Percentiles rank a stretch among this genome's conserved stretches.
Evolutionary conservation across 352 stramenopile genomes (phyloP).

Genomic region (Lagenidium sp.): DNA sequence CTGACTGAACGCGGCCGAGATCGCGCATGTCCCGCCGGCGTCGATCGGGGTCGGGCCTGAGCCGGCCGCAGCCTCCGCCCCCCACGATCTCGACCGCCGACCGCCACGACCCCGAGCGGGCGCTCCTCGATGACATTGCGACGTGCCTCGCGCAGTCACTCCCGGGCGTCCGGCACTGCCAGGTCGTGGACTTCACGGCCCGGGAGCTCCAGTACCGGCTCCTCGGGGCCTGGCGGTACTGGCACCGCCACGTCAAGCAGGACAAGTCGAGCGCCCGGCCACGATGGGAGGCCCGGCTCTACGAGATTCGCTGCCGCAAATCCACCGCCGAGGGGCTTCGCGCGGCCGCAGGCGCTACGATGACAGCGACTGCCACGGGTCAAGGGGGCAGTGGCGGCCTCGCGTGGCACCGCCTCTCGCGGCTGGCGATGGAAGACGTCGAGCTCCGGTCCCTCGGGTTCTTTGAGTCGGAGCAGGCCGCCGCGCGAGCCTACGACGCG

Average conservation of each 20-base stretch:
- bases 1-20: no score
- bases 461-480: constrained; percentile 51
- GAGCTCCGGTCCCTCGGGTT: constrained; percentile 32
- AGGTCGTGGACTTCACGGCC: constrained; percentile 31
- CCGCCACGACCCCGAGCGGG: no score
- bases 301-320: constrained; percentile 36
- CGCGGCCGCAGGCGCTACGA: no score
- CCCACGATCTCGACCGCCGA: no score
- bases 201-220: constrained; percentile 47
- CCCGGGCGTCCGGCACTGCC: constrained; percentile 1
- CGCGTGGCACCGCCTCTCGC: constrained; percentile 26
- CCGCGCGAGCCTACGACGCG: constrained; percentile 22
- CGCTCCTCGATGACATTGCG: no score
- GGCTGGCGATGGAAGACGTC: constrained; percentile 33
- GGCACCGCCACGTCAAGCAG: constrained; percentile 56
- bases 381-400: no score
- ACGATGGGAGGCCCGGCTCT: constrained; percentile 58
- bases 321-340: constrained; percentile 17
- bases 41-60: no score
- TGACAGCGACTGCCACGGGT: no score
- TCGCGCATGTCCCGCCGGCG: no score
- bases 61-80: no score
- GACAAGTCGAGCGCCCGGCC: constrained; percentile 42
- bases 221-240: constrained; percentile 54
- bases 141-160: no score